A percentile compares a stretch with the other conserved stretches of the same genome.
phyloP scores from a whole-genome alignment of 1,139 yeast species.

The Saccharomyces uvarum region DNA sequence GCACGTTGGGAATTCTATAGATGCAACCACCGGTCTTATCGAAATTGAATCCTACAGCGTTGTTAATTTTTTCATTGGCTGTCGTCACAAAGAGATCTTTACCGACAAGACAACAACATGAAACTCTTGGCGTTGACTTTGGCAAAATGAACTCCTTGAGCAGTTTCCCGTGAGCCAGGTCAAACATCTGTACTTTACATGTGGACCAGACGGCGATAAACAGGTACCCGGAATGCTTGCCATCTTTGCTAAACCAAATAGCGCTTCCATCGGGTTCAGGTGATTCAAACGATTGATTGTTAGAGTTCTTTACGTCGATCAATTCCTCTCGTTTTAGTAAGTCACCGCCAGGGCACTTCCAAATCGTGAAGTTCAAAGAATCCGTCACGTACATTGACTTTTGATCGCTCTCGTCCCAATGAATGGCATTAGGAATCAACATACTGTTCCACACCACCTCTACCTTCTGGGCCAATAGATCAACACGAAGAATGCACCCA shows the following conservation, averaged over 20 bases:
- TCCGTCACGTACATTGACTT: constrained; percentile 64
- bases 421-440: constrained; percentile 70
- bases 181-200: constrained; percentile 46
- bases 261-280: constrained; percentile 82
- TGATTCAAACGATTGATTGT: constrained; percentile 29
- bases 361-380: constrained; percentile 51
- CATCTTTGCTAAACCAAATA: constrained; percentile 46
- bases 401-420: constrained; percentile 41
- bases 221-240: constrained; percentile 32
- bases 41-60: constrained; percentile 2
- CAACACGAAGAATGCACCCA: constrained; percentile 34
- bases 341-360: constrained; percentile 41
- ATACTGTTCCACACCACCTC: constrained; percentile 34
- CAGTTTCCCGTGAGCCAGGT: constrained; percentile 41
- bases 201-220: constrained; percentile 67
- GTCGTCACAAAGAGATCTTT: constrained; percentile 63
- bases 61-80: constrained; percentile 41
- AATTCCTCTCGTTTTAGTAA: constrained; percentile 34
- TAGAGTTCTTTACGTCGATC: constrained; percentile 37
- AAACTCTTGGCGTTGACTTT: constrained; percentile 48
- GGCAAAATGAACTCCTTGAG: constrained; percentile 52
- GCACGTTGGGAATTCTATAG: constrained; percentile 9
- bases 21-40: constrained; percentile 16
- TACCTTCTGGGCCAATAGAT: constrained; percentile 23
- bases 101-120: constrained; percentile 74